Percentiles rank a stretch among this genome's conserved stretches.
These are phyloP conservation scores for Calonectria pteridis DNA, from an alignment of 2,329 filamentous ascomycete species.

Conservation along the genomic window DNA sequence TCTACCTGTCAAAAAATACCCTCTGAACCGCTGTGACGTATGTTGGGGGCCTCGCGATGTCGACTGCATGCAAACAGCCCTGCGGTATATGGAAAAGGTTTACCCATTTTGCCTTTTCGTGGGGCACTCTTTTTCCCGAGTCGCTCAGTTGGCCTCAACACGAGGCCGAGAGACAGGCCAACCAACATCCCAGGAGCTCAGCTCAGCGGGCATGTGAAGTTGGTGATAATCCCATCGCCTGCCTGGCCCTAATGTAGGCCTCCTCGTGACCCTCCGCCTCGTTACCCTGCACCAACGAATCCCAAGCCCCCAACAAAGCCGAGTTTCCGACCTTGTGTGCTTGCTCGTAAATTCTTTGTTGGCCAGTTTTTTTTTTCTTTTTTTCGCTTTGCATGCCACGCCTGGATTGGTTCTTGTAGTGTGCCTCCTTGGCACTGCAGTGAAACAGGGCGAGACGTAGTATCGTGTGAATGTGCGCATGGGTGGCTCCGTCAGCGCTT, in stretches of 20 bases:
- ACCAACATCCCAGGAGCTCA: background rate
- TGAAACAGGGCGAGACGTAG: background rate
- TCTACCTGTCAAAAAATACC: slow-evolving; percentile 7
- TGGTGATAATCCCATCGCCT: background rate
- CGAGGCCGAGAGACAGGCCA: background rate
- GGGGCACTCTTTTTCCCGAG: background rate
- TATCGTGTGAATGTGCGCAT: background rate
- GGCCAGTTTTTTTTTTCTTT: too few relatives aligned
- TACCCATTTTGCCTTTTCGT: background rate
- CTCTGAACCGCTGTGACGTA: background rate
- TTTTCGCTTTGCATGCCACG: background rate
- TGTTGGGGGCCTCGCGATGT: background rate
- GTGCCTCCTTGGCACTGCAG: background rate
- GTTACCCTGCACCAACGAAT: slow-evolving; percentile 3
- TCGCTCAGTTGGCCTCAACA: background rate
- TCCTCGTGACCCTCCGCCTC: slow-evolving; percentile 1
- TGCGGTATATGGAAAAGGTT: background rate
- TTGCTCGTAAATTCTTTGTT: background rate
- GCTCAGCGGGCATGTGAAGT: background rate
- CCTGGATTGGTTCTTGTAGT: background rate
- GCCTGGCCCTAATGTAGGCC: background rate
- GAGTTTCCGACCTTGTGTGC: background rate
- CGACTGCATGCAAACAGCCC: background rate
- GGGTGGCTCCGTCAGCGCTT: background rate
- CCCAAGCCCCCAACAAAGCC: background rate